Evolutionary conservation across 345 rosid species (phyloP), one percentile per base, ranked within the genome.

Genomic region (Pugionium dolabratum): DNA sequence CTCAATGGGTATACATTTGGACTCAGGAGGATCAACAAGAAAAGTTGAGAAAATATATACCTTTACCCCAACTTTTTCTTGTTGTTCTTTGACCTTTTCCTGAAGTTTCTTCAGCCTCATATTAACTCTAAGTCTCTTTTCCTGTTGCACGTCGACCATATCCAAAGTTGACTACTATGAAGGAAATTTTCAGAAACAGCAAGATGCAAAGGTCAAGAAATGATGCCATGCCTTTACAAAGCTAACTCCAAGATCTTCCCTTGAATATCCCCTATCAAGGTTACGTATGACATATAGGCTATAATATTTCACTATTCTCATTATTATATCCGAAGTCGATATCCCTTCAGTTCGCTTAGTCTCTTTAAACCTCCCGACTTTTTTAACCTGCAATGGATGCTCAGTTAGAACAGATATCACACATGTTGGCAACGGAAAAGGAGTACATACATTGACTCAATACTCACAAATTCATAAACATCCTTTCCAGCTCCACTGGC

Each of bases 271-370:
- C 66, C 85, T 84, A 36, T 78, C 90, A 73, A 85, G 72, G 64
- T 85, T 85, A 50, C 87, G 87, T 84, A 81, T 71, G 39, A 79
- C 90, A 46, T 83, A 85, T 76, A 83, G 80, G 32, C 79, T 85
- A 59, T 85, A 85, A 63, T 85, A 87, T 75, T 83, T 85, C 26
- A 83, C 85, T 49, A 85, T 85, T 74, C 84, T 83, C 87, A 83
- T 83, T 66, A 85, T 81, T 35, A 85, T 65, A 71, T 85, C 90
- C 42, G 90, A 85, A 33, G 85, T 85, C 5, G 90, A 85, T 40
- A 85, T 85, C 55, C 85, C 90, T 35, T 85, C 85, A 18, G 87
- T 83, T 60, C 84, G 62, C 73, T 81, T 78, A 9, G 90, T 85
- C 76, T 85, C 87, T 68, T 78, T 81, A 37, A 85, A 85, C 56